Conservation (phyloP, 768 basidiomycete species). For the Mycena chlorophos region DNA sequence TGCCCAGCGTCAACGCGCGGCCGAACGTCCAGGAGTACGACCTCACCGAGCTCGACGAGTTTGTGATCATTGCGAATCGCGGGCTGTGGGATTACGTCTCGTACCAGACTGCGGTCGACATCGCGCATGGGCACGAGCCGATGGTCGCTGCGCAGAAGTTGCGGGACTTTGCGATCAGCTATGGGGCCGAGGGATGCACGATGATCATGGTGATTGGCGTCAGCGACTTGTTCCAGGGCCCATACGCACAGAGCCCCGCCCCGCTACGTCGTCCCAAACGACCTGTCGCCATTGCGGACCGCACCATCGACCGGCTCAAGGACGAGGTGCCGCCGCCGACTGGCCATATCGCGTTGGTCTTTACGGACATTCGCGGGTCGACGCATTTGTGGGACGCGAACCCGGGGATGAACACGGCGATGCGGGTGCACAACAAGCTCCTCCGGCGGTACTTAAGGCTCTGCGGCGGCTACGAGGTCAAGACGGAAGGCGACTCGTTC, state of each 20-base stretch:
- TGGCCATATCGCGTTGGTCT: slow-evolving; percentile 89
- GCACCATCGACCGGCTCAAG: slow-evolving; percentile 61
- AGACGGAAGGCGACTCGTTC: slow-evolving; percentile 99
- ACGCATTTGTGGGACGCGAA: slow-evolving; percentile 97
- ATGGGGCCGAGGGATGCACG: slow-evolving; percentile 88
- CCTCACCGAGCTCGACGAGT: slow-evolving; percentile 85
- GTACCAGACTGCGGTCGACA: slow-evolving; percentile 95
- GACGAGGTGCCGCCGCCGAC: slow-evolving; percentile 81
- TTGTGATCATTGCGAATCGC: slow-evolving; percentile 91
- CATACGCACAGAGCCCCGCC: slow-evolving; percentile 10
- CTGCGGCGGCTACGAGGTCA: slow-evolving; percentile 97
- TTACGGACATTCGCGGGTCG: slow-evolving; percentile 97
- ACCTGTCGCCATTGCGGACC: slow-evolving; percentile 42
- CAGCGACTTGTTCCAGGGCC: slow-evolving; percentile 66
- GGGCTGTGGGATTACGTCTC: slow-evolving; percentile 94
- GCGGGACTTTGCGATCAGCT: slow-evolving; percentile 94
- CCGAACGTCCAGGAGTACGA: slow-evolving; percentile 74
- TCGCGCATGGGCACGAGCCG: slow-evolving; percentile 65
- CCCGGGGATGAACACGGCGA: slow-evolving; percentile 91
- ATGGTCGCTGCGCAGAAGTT: slow-evolving; percentile 94
- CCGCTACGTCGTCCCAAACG: slow-evolving; percentile 35
- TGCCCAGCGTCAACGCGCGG: slow-evolving; percentile 87
- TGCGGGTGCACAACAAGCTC: slow-evolving; percentile 85
- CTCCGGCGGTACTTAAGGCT: slow-evolving; percentile 82
- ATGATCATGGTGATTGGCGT: slow-evolving; percentile 98